Conservation (phyloP, 1,284 basidiomycete species). For the Ustilago vetiveriae region DNA sequence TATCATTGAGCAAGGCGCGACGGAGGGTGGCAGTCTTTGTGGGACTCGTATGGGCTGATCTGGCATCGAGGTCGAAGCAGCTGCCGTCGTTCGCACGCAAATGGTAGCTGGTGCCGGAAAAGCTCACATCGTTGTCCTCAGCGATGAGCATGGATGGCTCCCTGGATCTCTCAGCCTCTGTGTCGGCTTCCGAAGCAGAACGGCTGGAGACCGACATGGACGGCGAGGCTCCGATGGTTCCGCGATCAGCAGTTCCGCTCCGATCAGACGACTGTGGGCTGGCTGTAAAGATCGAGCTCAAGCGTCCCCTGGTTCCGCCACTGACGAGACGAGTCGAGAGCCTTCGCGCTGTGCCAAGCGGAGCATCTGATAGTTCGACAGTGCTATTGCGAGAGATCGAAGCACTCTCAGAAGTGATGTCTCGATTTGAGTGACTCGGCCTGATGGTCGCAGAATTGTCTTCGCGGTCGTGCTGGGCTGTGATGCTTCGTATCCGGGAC, state of each 20-base stretch:
- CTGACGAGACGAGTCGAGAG: slow-evolving; percentile 13
- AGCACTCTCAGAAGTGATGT: neutral
- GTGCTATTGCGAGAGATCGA: neutral
- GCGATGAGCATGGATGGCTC: slow-evolving; percentile 47
- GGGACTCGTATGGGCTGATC: slow-evolving; percentile 17
- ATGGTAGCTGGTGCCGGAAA: slow-evolving; percentile 26
- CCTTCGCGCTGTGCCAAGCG: slow-evolving; percentile 12
- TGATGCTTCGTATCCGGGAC: neutral
- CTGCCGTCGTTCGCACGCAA: slow-evolving; percentile 50
- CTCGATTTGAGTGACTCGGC: slow-evolving; percentile 13
- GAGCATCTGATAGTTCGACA: neutral
- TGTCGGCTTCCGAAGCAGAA: slow-evolving; percentile 9
- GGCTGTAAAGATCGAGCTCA: slow-evolving; percentile 43
- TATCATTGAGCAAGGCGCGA: neutral
- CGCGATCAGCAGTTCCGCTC: neutral
- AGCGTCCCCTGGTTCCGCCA: slow-evolving; percentile 13
- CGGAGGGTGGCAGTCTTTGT: slow-evolving; percentile 12
- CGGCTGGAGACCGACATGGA: slow-evolving; percentile 15
- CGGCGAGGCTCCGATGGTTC: slow-evolving; percentile 16
- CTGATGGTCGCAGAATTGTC: slow-evolving; percentile 47
- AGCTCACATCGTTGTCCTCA: slow-evolving; percentile 28
- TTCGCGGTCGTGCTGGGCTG: slow-evolving; percentile 29
- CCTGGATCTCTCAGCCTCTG: slow-evolving; percentile 30
- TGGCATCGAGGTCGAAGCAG: slow-evolving; percentile 47
- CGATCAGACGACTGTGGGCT: slow-evolving; percentile 20